Conservation (phyloP, 2,329 filamentous ascomycete genomes). For the Orbilia blumenaviensis region DNA sequence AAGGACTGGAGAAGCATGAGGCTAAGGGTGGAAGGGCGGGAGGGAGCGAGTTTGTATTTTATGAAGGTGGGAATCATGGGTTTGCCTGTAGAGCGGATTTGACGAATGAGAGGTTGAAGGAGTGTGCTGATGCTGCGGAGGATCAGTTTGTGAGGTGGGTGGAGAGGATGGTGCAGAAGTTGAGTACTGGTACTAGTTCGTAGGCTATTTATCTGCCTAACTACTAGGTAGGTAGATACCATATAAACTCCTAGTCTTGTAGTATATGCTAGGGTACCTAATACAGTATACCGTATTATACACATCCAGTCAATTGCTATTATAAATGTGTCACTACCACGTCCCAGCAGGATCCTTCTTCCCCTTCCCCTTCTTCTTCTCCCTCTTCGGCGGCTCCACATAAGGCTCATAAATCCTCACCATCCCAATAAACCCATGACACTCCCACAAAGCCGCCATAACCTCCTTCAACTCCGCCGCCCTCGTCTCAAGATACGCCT, state of each 20-base stretch:
- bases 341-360: not conserved
- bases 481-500: constrained; percentile 15
- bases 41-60: constrained; percentile 41
- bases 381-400: not conserved
- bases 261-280: too few species aligned
- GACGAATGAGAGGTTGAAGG: constrained; percentile 31
- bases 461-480: not conserved
- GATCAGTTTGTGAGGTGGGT: constrained; percentile 44
- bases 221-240: too few species aligned
- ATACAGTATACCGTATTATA: too few species aligned
- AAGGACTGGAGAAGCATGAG: not conserved
- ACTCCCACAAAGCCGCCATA: not conserved
- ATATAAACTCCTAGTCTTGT: too few species aligned
- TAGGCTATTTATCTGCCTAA: too few species aligned
- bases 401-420: not conserved
- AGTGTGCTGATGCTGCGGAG: constrained; percentile 21
- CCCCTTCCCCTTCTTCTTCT: not conserved
- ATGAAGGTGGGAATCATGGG: constrained; percentile 42
- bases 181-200: not conserved
- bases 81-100: constrained; percentile 41
- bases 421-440: not conserved
- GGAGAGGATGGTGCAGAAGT: constrained; percentile 23
- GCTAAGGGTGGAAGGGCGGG: constrained; percentile 17
- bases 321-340: not conserved
- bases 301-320: not conserved